Evolutionary conservation across 2,329 filamentous ascomycete species (phyloP), one percentile per base, ranked within the genome.

Genomic region (Xylariaceae sp.): DNA sequence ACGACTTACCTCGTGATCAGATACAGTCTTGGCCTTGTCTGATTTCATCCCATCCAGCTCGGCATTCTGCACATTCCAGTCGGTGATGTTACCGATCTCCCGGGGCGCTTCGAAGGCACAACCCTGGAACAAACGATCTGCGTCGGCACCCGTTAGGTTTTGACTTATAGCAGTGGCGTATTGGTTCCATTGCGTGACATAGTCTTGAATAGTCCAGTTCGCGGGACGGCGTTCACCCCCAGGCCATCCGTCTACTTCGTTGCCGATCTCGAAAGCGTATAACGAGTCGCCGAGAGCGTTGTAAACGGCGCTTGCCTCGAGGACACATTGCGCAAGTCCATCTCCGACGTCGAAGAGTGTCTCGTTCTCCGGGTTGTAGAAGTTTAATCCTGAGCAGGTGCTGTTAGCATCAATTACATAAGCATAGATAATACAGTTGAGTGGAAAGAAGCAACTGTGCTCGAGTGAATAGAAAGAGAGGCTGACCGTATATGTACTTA

Each of bases 231-330:
- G 42, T 22, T 20, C 19, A 17, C 42, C 36, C 2, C 36, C 42
- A 17, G 42, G 37, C 42, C 42, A 45, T 22, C 42, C 42, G n/a
- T 44, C 42, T 5, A 44, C 42, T 20, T 44, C 42, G 20, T 44
- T 44, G 11, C 42, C 42, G 22, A 44, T 44, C 36, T 44, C 42
- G 16, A 44, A 44, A 5, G 42, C 36, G 27, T 44, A 40, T 12
- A 44, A 22, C 2, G 42, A 44, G n/a, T 44, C 36, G 19, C 42
- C 42, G 12, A 44, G 27, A 10, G 42, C 36, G 3, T 17, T 23
- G 16, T 44, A 44, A 4, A 22, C 37, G 8, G 32, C 39, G 10
- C 22, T 20, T 10, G 37, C 22, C 20, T 45, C 29, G 11, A 45
- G 37, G n/a, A 45, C 17, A 12, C 37, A 40, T 25, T 45, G 42